Conservation (phyloP, 164 flowering plant genomes). For the Aristolochia californica region DNA sequence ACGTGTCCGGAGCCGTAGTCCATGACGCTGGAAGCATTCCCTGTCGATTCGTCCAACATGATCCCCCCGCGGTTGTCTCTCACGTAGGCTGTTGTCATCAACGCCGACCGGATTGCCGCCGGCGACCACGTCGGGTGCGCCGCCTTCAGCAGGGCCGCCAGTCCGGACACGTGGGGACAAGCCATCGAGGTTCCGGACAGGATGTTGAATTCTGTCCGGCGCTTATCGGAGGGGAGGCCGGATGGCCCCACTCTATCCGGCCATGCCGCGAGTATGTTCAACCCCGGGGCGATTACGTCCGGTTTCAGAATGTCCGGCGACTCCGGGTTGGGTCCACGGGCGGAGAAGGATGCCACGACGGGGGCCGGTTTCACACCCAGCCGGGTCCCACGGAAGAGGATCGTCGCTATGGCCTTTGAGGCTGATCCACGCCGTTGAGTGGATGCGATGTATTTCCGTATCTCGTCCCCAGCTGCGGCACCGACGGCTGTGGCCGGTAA, state of each 20-base stretch:
- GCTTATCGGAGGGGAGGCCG: constrained; percentile 48
- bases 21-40: constrained; percentile 55
- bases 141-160: constrained; percentile 85
- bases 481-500: constrained; percentile 83
- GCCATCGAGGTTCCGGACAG: constrained; percentile 97
- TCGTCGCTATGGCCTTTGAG: constrained; percentile 45
- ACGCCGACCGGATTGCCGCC: constrained; percentile 73
- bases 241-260: constrained; percentile 74
- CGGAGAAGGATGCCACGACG: constrained; percentile 77
- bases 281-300: constrained; percentile 86
- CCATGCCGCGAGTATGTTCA: constrained; percentile 97
- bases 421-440: constrained; percentile 5
- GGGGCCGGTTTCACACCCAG: constrained; percentile 80
- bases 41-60: constrained; percentile 74
- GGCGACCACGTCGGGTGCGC: constrained; percentile 94
- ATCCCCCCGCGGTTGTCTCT: constrained; percentile 44
- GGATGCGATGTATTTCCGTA: constrained; percentile 43
- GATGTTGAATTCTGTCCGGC: constrained; percentile 71
- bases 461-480: constrained; percentile 49
- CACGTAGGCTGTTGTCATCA: constrained; percentile 85
- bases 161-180: constrained; percentile 90
- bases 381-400: constrained; percentile 62
- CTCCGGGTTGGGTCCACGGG: constrained; percentile 86
- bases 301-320: constrained; percentile 84
- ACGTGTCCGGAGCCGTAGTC: constrained; percentile 92